These are phyloP conservation scores for Agrocybe chaxingu DNA, from an alignment of 768 basidiomycete species.

Conservation along the genomic window DNA sequence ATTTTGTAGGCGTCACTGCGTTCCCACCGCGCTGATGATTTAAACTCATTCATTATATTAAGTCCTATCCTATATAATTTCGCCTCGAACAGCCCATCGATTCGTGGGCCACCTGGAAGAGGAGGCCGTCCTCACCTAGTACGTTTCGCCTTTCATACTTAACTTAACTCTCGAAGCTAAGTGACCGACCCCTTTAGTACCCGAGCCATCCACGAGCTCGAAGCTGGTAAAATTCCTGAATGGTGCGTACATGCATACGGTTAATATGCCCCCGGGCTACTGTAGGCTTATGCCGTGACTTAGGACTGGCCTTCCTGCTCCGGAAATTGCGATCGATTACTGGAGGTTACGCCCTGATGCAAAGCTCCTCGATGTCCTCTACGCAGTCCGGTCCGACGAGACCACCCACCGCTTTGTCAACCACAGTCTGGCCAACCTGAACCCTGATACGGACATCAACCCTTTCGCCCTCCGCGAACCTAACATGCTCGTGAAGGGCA, in stretches of 20 bases:
- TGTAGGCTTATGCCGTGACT: not conserved
- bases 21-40: constrained; percentile 1
- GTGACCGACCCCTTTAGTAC: constrained; percentile 44
- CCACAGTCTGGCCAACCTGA: constrained; percentile 88
- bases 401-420: constrained; percentile 94
- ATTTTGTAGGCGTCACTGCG: constrained; percentile 56
- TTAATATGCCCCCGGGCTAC: not conserved
- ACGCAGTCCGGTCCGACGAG: constrained; percentile 92
- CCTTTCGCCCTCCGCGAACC: constrained; percentile 90
- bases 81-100: constrained; percentile 76
- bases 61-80: constrained; percentile 79
- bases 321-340: constrained; percentile 91
- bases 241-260: constrained; percentile 49
- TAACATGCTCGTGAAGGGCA: constrained; percentile 80
- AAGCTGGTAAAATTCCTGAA: constrained; percentile 75
- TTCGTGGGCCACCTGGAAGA: constrained; percentile 94
- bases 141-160: constrained; percentile 24
- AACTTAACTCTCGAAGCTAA: not conserved
- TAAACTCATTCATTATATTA: constrained; percentile 6
- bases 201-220: constrained; percentile 78
- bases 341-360: constrained; percentile 78
- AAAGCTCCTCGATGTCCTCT: constrained; percentile 83
- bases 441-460: constrained; percentile 76
- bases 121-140: constrained; percentile 94
- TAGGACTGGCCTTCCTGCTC: constrained; percentile 71